These are phyloP conservation scores for Microbotryomycetes sp. DNA, from an alignment of 1,284 basidiomycete genomes.

Conservation along the genomic window DNA sequence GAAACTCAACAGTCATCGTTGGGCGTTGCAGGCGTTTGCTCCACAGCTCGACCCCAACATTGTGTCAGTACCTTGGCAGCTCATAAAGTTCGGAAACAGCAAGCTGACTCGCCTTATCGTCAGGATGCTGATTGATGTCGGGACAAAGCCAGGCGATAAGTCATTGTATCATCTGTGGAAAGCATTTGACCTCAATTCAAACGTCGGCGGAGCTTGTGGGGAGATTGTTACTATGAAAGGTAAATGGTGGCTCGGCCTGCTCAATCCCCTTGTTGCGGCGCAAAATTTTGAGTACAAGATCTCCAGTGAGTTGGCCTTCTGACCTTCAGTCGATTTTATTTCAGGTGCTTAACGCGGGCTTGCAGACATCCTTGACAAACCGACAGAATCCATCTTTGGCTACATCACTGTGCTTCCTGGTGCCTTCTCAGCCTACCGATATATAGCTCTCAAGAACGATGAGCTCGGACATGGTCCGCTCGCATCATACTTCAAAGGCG, in stretches of 20 bases:
- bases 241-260: conserved; percentile 58
- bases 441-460: conserved; percentile 85
- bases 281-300: conserved; percentile 67
- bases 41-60: conserved; percentile 62
- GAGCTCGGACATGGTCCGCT: conserved; percentile 78
- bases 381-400: conserved; percentile 84
- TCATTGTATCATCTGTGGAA: conserved; percentile 96
- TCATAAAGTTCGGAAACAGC: neutral
- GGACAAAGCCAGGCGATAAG: conserved; percentile 81
- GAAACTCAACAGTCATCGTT: conserved; percentile 39
- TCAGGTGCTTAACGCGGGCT: neutral
- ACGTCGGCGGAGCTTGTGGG: conserved; percentile 88
- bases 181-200: conserved; percentile 46
- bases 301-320: conserved; percentile 46
- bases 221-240: conserved; percentile 93
- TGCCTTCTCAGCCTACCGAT: conserved; percentile 75
- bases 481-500: conserved; percentile 94
- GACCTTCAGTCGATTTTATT: neutral
- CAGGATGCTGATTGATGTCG: conserved; percentile 89
- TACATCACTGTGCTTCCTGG: conserved; percentile 66
- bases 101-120: neutral
- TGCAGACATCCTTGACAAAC: conserved; percentile 78
- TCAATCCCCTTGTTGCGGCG: conserved; percentile 79
- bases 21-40: conserved; percentile 46
- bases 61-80: conserved; percentile 4